A percentile compares a stretch with the other conserved stretches of the same genome.
phyloP scores from a whole-genome alignment of 192 early-diverging fungal genomes.

The Entomortierella chlamydospora region DNA sequence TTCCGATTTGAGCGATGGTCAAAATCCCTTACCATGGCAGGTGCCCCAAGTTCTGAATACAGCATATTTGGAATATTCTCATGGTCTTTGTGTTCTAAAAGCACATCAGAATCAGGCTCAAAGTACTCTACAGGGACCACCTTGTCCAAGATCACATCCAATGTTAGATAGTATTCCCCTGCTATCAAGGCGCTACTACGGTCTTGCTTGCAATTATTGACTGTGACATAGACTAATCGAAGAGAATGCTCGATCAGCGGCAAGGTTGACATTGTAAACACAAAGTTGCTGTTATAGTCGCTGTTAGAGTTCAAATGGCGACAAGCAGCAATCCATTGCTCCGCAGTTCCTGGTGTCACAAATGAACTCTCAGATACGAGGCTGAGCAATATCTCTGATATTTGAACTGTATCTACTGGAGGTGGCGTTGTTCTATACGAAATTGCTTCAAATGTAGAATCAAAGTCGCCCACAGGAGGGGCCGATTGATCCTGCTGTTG shows the following conservation, averaged over 20 bases:
- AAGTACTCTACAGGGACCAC: constrained; percentile 33
- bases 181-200: constrained; percentile 30
- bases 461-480: background rate
- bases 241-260: constrained; percentile 39
- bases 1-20: background rate
- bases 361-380: constrained; percentile 19
- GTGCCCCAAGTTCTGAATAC: background rate
- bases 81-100: background rate
- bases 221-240: constrained; percentile 18
- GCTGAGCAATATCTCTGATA: background rate
- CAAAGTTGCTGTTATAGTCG: constrained; percentile 7
- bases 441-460: constrained; percentile 11
- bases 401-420: background rate
- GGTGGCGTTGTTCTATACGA: constrained; percentile 1
- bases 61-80: constrained; percentile 22
- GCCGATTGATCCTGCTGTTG: background rate
- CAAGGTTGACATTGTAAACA: constrained; percentile 36
- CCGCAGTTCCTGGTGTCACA: constrained; percentile 17
- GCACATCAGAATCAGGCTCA: background rate
- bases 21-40: constrained; percentile 19
- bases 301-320: background rate
- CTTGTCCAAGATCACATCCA: constrained; percentile 35
- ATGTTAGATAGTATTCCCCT: constrained; percentile 46
- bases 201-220: constrained; percentile 42
- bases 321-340: constrained; percentile 17